These are phyloP conservation scores for Fusarium albidum DNA, from an alignment of 2,329 filamentous ascomycete species.

Conservation along the genomic window DNA sequence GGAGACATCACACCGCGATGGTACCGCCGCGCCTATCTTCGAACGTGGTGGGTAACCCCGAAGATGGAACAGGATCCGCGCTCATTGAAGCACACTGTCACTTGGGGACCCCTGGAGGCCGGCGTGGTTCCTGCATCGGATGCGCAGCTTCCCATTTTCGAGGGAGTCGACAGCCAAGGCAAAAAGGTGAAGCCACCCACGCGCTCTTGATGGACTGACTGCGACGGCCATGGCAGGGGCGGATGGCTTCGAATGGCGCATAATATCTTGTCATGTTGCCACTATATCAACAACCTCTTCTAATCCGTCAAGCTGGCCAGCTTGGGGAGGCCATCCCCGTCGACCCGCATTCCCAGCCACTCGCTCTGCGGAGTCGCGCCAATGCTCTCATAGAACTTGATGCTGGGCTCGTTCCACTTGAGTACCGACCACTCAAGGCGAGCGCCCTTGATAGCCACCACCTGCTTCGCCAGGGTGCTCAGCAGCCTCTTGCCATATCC, in stretches of 20 bases:
- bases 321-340: conserved; percentile 69
- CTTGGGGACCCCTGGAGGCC: conserved; percentile 54
- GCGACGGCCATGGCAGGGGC: neutral
- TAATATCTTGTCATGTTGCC: neutral
- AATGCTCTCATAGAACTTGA: conserved; percentile 82
- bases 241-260: neutral
- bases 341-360: conserved; percentile 80
- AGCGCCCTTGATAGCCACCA: conserved; percentile 73
- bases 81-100: conserved; percentile 46
- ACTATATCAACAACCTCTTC: conserved; percentile 7
- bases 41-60: conserved; percentile 55
- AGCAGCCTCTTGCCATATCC: conserved; percentile 85
- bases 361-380: conserved; percentile 73
- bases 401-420: conserved; percentile 91
- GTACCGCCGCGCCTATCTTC: conserved; percentile 57
- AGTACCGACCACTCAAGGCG: conserved; percentile 91
- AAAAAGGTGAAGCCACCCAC: conserved; percentile 9
- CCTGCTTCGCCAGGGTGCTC: conserved; percentile 79
- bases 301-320: conserved; percentile 59
- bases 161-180: conserved; percentile 50
- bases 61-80: conserved; percentile 48
- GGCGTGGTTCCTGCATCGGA: conserved; percentile 42
- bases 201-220: neutral
- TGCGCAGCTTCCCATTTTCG: conserved; percentile 56
- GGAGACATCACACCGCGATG: conserved; percentile 49